These are phyloP conservation scores for Carex parvula DNA, from an alignment of 176 grass and related monocot genomes.

Conservation along the genomic window DNA sequence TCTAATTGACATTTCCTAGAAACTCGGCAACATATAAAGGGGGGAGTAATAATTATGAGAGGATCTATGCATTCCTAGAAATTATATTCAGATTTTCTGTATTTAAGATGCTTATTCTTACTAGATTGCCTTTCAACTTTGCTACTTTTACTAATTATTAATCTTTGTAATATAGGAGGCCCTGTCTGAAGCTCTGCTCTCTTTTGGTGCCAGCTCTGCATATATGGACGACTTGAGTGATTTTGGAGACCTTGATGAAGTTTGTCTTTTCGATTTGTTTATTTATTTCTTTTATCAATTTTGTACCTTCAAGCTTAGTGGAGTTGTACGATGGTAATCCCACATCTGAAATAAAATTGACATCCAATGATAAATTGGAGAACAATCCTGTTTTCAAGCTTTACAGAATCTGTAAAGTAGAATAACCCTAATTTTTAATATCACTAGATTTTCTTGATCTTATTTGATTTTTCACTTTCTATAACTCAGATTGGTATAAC, in stretches of 20 bases:
- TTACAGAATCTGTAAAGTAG: not conserved
- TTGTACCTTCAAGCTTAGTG: not conserved
- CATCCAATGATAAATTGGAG: not conserved
- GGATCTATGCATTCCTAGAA: not conserved
- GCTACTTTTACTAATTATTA: not conserved
- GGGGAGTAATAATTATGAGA: not conserved
- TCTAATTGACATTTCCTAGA: not conserved
- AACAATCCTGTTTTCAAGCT: not conserved
- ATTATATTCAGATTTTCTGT: not conserved
- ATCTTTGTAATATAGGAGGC: conserved; percentile 44
- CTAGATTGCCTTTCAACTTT: not conserved
- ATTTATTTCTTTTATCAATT: not conserved
- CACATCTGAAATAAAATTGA: not conserved
- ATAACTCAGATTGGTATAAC: conserved; percentile 55
- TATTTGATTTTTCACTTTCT: conserved; percentile 1
- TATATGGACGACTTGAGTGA: conserved; percentile 69
- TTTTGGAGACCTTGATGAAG: conserved; percentile 61
- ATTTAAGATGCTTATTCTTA: not conserved
- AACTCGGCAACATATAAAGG: not conserved
- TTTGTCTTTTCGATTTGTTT: conserved; percentile 17
- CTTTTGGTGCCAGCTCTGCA: conserved; percentile 71
- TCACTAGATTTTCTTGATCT: not conserved
- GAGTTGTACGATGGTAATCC: not conserved
- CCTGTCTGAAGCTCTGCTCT: conserved; percentile 69
- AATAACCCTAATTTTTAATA: not conserved